Conservation (phyloP, 768 basidiomycete genomes). For the Lentinula sp. region DNA sequence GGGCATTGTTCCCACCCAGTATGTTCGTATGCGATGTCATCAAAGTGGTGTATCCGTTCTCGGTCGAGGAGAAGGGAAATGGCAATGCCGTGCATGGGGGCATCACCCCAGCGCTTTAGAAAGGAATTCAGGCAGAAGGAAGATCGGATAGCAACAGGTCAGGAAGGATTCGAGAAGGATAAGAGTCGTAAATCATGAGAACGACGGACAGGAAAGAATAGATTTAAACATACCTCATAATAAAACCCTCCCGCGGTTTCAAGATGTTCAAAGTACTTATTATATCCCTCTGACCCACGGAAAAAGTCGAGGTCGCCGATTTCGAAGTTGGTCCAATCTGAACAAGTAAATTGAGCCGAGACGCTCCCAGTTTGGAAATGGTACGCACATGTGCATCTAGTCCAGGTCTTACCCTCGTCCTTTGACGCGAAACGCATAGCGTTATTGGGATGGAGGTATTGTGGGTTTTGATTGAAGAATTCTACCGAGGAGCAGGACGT, state of each 20-base stretch:
- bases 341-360: neutral
- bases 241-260: constrained; percentile 65
- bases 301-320: constrained; percentile 66
- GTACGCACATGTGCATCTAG: constrained; percentile 45
- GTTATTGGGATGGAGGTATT: constrained; percentile 42
- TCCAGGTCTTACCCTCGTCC: constrained; percentile 40
- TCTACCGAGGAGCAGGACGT: constrained; percentile 26
- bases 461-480: constrained; percentile 45
- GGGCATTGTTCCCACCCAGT: constrained; percentile 58
- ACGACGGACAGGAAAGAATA: no score
- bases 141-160: no score
- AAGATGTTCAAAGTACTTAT: constrained; percentile 57
- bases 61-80: constrained; percentile 44
- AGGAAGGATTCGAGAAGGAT: neutral
- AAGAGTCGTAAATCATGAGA: no score
- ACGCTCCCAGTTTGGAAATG: neutral
- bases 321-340: constrained; percentile 63
- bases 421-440: constrained; percentile 52
- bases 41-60: constrained; percentile 56
- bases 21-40: constrained; percentile 63
- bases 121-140: neutral
- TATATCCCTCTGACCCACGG: constrained; percentile 52
- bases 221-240: constrained; percentile 41
- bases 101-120: constrained; percentile 29
- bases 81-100: constrained; percentile 52